phyloP scores from a whole-genome alignment of 208 protist species.

The Acanthamoeba sp. region DNA sequence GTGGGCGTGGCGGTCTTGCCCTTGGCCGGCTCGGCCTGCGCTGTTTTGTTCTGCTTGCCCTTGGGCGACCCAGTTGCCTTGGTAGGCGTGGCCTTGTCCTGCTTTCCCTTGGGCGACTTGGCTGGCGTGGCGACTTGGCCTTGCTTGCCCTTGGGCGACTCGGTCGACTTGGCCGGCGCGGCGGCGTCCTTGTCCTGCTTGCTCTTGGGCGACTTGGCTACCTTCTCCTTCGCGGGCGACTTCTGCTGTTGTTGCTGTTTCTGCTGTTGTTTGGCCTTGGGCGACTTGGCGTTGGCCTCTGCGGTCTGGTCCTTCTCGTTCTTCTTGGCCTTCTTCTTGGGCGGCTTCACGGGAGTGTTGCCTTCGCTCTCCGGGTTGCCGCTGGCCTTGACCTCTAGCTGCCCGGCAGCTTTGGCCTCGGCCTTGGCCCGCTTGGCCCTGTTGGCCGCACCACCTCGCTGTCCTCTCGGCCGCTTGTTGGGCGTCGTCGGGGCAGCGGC shows the following conservation, averaged over 20 bases:
- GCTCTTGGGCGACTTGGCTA: background rate
- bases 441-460: background rate
- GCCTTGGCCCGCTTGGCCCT: background rate
- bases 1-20: background rate
- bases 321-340: constrained; percentile 26
- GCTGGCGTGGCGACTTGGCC: background rate
- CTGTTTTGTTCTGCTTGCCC: background rate
- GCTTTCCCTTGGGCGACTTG: background rate
- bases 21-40: too few species aligned
- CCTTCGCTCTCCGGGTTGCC: background rate
- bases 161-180: background rate
- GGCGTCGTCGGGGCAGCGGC: background rate
- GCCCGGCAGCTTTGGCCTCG: background rate
- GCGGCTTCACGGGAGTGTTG: background rate
- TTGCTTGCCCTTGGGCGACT: background rate
- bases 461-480: background rate
- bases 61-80: background rate
- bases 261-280: background rate
- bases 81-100: background rate
- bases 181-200: background rate
- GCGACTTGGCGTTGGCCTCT: too few species aligned
- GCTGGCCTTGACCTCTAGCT: background rate
- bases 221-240: background rate
- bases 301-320: background rate
- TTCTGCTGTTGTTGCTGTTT: background rate